Evolutionary conservation across 2,329 filamentous ascomycete species (phyloP).

Genomic region (Colletotrichum australisinense): DNA sequence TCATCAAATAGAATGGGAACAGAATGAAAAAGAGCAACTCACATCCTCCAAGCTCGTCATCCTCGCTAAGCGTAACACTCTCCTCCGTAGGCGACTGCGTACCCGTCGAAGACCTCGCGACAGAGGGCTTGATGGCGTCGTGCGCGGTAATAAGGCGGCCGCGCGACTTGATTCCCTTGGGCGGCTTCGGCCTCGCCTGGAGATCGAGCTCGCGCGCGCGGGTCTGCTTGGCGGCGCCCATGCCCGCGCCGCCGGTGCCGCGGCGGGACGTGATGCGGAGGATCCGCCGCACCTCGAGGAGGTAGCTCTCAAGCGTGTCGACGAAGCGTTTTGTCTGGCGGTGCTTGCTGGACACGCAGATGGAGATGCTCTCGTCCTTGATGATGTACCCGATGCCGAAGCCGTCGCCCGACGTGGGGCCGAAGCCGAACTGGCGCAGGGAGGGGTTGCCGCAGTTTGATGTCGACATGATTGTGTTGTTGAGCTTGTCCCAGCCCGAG

Average conservation of each 20-base stretch:
- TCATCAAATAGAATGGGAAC: constrained; percentile 25
- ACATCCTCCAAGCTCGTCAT: constrained; percentile 94
- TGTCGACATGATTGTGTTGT: constrained; percentile 92
- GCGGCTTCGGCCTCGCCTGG: constrained; percentile 46
- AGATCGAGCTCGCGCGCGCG: constrained; percentile 66
- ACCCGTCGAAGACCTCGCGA: constrained; percentile 54
- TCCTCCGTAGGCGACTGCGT: constrained; percentile 74
- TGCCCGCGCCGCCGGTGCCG: constrained; percentile 23
- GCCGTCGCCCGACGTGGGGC: constrained; percentile 91
- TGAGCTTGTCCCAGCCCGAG: constrained; percentile 91
- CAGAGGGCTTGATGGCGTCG: constrained; percentile 54
- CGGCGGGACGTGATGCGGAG: constrained; percentile 73
- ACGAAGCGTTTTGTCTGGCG: constrained; percentile 92
- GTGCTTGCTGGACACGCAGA: constrained; percentile 94
- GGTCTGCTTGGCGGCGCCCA: constrained; percentile 53
- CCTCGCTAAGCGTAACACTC: constrained; percentile 79
- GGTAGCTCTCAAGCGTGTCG: constrained; percentile 88
- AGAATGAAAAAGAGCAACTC: constrained; percentile 57
- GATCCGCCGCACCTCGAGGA: constrained; percentile 89
- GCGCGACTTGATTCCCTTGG: constrained; percentile 72
- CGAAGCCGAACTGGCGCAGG: constrained; percentile 95
- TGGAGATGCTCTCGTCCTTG: constrained; percentile 90
- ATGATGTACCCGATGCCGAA: constrained; percentile 99
- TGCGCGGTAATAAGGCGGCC: constrained; percentile 77
- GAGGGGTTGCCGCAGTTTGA: constrained; percentile 99